Evolutionary conservation across 2,329 filamentous ascomycete species (phyloP), one percentile per base, ranked within the genome.

Genomic region (Fusarium nygamai): DNA sequence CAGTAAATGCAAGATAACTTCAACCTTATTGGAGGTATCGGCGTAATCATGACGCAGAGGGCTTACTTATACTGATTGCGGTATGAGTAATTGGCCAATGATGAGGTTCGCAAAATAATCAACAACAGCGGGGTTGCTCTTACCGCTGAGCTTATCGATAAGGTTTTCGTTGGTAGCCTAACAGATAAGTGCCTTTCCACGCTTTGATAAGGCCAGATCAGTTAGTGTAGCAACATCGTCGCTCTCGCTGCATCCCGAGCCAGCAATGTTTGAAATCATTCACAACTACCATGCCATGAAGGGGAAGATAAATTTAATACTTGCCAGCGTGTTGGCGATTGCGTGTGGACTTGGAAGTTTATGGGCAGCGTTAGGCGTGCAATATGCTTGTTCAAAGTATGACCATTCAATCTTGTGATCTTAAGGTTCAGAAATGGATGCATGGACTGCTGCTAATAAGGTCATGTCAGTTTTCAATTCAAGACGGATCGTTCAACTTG

Each of bases 11-110:
- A 54, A 39, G 24, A 38, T 13, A 27, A 19, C 20, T 1, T 39
- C 4, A 31, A 54, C 20, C 27, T 54, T 17, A 38, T 27, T 29
- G 31, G n/a, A 36, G n/a, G 20, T 12, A 10, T 61, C 12, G 19
- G 46, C 31, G 54, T 44, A 54, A 70, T 58, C 19, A 57, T 72
- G 70, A 73, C 65, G 65, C 36, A 53, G n/a, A 22, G 8, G 56
- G 38, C 46, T 73, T 43, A 20, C 17, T 9, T 39, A 38, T 39
- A 13, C 22, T 54, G 33, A 41, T 50, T 44, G 24, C 19, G 57
- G 31, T 11, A 24, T 24, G 12, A n/a, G 20, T 20, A 69, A 19
- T 50, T 41, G 41, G 19, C 67, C 58, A 69, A 69, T 69, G 11
- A 39, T 6, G 19, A 34, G 8, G 39, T 3, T 43, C 36, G n/a